Conservation (phyloP, 306 rosid genomes). For the Alnus glutinosa region DNA sequence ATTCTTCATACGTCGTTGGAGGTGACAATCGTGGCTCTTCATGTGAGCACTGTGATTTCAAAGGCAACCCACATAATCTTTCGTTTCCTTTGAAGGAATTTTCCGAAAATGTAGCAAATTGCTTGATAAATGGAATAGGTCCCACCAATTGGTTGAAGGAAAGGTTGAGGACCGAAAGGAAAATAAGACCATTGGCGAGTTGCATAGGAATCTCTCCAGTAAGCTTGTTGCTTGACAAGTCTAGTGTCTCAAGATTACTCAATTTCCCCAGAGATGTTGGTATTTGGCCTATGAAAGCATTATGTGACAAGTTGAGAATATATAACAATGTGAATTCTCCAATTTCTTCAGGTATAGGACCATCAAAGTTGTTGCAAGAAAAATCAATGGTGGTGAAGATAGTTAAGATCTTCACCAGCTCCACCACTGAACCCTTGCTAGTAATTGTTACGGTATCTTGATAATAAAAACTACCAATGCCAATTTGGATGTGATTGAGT, state of each 20-base stretch:
- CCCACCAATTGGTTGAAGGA: constrained; percentile 35
- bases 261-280: constrained; percentile 33
- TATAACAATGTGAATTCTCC: constrained; percentile 6
- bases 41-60: no score
- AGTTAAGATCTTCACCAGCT: neutral
- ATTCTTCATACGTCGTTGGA: no score
- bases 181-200: constrained; percentile 12
- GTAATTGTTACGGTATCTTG: constrained; percentile 23
- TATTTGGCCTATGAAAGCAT: constrained; percentile 25
- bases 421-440: constrained; percentile 8
- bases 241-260: constrained; percentile 35
- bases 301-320: constrained; percentile 30
- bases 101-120: constrained; percentile 36
- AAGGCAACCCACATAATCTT: no score
- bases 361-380: constrained; percentile 27
- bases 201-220: constrained; percentile 18
- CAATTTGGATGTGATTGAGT: neutral
- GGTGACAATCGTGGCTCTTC: no score
- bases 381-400: constrained; percentile 1
- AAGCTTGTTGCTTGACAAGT: constrained; percentile 33
- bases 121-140: constrained; percentile 32
- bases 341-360: constrained; percentile 25
- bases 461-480: constrained; percentile 19
- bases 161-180: constrained; percentile 31
- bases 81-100: constrained; percentile 9